Conservation (phyloP, 805 yeast species). For the Monosporozyma yasuniensis region DNA sequence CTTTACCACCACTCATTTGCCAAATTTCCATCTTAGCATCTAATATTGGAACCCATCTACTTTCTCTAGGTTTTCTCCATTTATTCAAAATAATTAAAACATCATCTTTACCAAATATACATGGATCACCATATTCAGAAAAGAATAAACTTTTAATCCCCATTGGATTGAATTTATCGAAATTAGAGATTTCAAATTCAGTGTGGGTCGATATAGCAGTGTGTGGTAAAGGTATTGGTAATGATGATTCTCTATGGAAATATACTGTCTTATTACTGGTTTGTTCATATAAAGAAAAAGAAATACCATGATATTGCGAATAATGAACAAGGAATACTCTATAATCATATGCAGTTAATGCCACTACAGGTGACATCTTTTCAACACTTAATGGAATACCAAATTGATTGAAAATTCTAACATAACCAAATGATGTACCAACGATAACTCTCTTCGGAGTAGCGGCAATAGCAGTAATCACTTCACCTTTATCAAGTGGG, state of each 20-base stretch:
- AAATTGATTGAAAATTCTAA: conserved; percentile 58
- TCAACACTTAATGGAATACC: conserved; percentile 69
- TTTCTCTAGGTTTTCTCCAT: conserved; percentile 71
- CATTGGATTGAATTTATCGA: conserved; percentile 21
- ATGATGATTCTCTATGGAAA: conserved; percentile 37
- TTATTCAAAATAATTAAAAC: conserved; percentile 58
- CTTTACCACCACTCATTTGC: conserved; percentile 42
- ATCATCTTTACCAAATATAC: conserved; percentile 72
- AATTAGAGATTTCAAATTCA: conserved; percentile 22
- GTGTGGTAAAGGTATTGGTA: conserved; percentile 34
- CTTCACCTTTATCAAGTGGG: conserved; percentile 45
- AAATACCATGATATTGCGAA: conserved; percentile 21
- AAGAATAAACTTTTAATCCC: conserved; percentile 65
- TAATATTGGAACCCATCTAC: conserved; percentile 81
- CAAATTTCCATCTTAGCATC: conserved; percentile 41
- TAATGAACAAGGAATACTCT: conserved; percentile 46
- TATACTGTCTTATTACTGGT: conserved; percentile 24
- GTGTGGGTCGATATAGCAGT: background rate
- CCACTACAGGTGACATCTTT: conserved; percentile 62
- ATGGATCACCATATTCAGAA: conserved; percentile 84
- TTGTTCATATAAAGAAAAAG: conserved; percentile 25
- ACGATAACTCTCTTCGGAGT: conserved; percentile 52
- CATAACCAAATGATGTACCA: conserved; percentile 68
- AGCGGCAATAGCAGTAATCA: conserved; percentile 60
- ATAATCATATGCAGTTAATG: conserved; percentile 54